phyloP scores from a whole-genome alignment of 306 rosid species.

The Adenanthera pavonina region DNA sequence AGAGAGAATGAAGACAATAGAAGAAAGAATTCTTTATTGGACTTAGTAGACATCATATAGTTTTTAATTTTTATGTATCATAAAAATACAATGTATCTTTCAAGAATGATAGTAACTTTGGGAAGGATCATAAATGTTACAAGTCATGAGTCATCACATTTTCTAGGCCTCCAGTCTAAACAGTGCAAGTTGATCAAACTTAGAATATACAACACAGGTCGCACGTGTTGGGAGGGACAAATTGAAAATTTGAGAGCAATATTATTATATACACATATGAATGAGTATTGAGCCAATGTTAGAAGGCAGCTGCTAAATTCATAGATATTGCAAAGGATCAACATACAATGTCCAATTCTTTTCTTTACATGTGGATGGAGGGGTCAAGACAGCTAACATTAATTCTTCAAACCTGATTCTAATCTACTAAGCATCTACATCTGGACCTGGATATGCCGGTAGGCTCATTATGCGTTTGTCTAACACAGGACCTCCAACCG shows the following conservation, averaged over 20 bases:
- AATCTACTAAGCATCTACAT: constrained; percentile 51
- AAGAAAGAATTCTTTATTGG: too few species aligned
- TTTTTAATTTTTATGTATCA: too few species aligned
- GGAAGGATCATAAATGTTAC: neutral
- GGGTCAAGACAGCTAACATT: neutral
- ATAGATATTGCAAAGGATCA: neutral
- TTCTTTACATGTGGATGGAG: neutral
- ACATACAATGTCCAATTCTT: neutral
- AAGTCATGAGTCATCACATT: neutral
- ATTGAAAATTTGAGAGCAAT: neutral
- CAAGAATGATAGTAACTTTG: neutral
- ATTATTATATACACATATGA: neutral
- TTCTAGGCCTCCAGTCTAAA: neutral
- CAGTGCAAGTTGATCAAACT: neutral
- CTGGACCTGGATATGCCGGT: constrained; percentile 96
- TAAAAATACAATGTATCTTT: too few species aligned
- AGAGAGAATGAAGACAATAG: too few species aligned
- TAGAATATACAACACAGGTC: neutral
- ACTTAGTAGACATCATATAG: too few species aligned
- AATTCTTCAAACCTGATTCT: neutral
- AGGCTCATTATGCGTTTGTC: constrained; percentile 93
- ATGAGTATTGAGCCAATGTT: neutral
- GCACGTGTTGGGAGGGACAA: neutral
- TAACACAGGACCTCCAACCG: constrained; percentile 83
- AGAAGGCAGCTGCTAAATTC: neutral